Conservation (phyloP, 306 rosid genomes). For the Fragaria ananassa region DNA sequence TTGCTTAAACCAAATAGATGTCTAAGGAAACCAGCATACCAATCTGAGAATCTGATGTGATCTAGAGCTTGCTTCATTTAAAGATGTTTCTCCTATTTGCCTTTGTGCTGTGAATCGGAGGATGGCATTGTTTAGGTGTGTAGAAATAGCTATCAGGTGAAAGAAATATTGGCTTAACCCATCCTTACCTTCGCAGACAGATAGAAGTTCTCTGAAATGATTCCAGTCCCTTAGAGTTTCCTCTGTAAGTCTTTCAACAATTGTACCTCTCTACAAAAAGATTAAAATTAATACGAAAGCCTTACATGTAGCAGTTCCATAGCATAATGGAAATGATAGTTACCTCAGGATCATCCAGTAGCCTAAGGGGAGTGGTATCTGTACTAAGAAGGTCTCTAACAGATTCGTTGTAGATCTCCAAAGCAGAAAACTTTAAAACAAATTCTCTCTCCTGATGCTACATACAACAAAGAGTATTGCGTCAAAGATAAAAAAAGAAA, state of each 20-base stretch:
- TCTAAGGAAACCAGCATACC: conserved; percentile 42
- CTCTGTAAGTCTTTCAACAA: conserved; percentile 83
- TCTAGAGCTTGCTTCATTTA: conserved; percentile 98
- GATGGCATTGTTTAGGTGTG: conserved; percentile 18
- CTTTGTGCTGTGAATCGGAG: conserved; percentile 66
- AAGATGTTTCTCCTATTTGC: conserved; percentile 93
- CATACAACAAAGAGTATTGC: conserved; percentile 20
- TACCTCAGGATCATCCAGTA: conserved; percentile 99
- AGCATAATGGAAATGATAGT: conserved; percentile 25
- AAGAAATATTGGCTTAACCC: conserved; percentile 27
- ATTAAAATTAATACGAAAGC: conserved; percentile 28
- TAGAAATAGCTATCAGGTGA: conserved; percentile 8
- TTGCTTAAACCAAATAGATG: not conserved
- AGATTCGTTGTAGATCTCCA: conserved; percentile 98
- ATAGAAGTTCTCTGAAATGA: conserved; percentile 77
- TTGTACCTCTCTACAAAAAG: conserved; percentile 83
- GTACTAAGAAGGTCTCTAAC: conserved; percentile 90
- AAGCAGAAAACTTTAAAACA: conserved; percentile 75
- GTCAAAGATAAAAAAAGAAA: conserved; percentile 21
- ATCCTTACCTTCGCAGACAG: conserved; percentile 76
- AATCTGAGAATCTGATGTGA: conserved; percentile 98
- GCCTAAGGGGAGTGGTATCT: conserved; percentile 80
- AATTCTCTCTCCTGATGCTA: conserved; percentile 90
- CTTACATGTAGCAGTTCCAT: conserved; percentile 11
- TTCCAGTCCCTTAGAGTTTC: conserved; percentile 78